These are phyloP conservation scores for Erysimum cheiranthoides DNA, from an alignment of 345 rosid genomes.

Conservation along the genomic window DNA sequence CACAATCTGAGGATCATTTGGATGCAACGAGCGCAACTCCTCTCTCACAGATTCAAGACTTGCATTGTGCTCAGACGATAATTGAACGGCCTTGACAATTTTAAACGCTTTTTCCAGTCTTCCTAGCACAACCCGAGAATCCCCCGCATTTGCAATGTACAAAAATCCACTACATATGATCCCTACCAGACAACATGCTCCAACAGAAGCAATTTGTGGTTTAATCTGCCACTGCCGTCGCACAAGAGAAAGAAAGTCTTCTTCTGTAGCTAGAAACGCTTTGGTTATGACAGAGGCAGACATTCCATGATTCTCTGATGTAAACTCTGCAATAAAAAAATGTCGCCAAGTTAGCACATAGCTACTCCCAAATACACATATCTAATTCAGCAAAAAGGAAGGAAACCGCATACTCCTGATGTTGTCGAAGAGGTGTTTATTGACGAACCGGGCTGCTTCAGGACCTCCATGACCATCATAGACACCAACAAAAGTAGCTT, in stretches of 20 bases:
- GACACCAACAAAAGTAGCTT: slow-evolving; percentile 50
- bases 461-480: slow-evolving; percentile 54
- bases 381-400: background rate
- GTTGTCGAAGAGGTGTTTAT: slow-evolving; percentile 43
- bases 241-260: slow-evolving; percentile 49
- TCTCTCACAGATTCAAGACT: slow-evolving; percentile 63
- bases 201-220: slow-evolving; percentile 70
- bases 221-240: slow-evolving; percentile 49
- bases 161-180: slow-evolving; percentile 56
- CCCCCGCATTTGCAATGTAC: slow-evolving; percentile 65
- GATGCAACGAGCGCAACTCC: slow-evolving; percentile 59
- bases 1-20: slow-evolving; percentile 65
- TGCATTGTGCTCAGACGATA: slow-evolving; percentile 65
- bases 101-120: slow-evolving; percentile 51
- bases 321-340: slow-evolving; percentile 75
- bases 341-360: slow-evolving; percentile 46
- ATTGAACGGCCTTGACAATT: slow-evolving; percentile 56
- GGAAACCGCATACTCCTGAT: slow-evolving; percentile 36
- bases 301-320: slow-evolving; percentile 81
- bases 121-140: slow-evolving; percentile 64
- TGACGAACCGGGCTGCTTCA: slow-evolving; percentile 48
- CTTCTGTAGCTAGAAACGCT: slow-evolving; percentile 49
- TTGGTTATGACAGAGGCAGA: slow-evolving; percentile 63
- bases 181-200: slow-evolving; percentile 67
- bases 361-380: background rate